A percentile compares a stretch with the other conserved stretches of the same genome.
Conservation (phyloP, 2,329 filamentous ascomycete genomes). For the Epichloe bromicola region DNA sequence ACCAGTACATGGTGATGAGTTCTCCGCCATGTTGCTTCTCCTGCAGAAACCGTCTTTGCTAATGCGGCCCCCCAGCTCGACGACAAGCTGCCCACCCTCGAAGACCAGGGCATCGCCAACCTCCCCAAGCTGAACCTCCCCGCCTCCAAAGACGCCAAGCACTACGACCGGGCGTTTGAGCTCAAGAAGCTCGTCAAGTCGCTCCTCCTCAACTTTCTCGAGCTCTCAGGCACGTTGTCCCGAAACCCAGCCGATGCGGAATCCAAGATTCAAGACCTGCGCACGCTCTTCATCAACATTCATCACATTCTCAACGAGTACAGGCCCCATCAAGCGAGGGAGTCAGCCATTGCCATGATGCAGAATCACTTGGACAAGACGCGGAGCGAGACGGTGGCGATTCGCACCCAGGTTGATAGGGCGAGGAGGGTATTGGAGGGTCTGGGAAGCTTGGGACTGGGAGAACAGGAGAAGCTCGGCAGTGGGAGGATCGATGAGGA, state of each 20-base stretch:
- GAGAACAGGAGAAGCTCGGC: background rate
- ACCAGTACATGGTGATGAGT: constrained; percentile 43
- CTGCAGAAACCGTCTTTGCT: background rate
- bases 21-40: background rate
- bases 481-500: constrained; percentile 6
- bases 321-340: constrained; percentile 80
- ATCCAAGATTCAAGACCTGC: constrained; percentile 64
- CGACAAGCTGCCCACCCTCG: constrained; percentile 52
- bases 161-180: constrained; percentile 51
- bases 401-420: constrained; percentile 55
- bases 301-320: constrained; percentile 93
- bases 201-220: constrained; percentile 76
- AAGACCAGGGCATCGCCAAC: constrained; percentile 57
- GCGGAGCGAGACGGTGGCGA: constrained; percentile 57
- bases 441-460: constrained; percentile 39
- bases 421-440: constrained; percentile 62
- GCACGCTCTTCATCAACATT: constrained; percentile 77
- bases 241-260: constrained; percentile 34
- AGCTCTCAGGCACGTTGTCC: constrained; percentile 49
- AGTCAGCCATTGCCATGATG: constrained; percentile 78
- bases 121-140: constrained; percentile 33
- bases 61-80: constrained; percentile 25
- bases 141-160: constrained; percentile 36
- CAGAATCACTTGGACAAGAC: constrained; percentile 67
- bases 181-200: constrained; percentile 73